Base-by-base conservation (phyloP, 2,329 filamentous ascomycete species). In the Beauveria sp. region DNA sequence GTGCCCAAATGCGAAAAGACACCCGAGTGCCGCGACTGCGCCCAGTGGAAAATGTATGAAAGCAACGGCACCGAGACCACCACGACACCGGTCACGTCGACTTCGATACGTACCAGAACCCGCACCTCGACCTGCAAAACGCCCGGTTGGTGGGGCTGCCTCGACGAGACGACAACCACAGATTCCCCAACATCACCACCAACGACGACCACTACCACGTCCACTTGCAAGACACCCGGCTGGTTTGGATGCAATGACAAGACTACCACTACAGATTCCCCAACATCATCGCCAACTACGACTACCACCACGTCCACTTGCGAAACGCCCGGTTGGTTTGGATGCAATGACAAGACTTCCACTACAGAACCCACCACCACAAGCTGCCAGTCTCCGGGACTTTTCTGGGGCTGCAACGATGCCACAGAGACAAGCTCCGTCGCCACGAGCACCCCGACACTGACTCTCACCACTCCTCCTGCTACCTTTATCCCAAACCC, bases 1-100 rank as follows among this genome's bases (percentile, higher is more conserved):
- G 90, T 96, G 0, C 89, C 95, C 0, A 77, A 84, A 66, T 98
- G 95, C 74, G 83, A 83, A 60, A 80, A 83, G 34, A 93, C 93
- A 7, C 81, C 86, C 24, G 88, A 91, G 58, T 98, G 95, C 72
- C 86, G 89, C 46, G 95, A 99, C 72, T 98, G 93, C 70, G 90
- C 85, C 62, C 87, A 88, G 61, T 98, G 95, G 95, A 96, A 96
- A 70, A 96, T 92, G 80, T 96, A 91, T 70, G 88, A 93, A 74
- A 96, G 92, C 72, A 97, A 97, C 71, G 89, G 89, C 34, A 95
- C 90, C 1, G 88, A 93, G 65, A 83, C 81, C 1, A 91, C 87
- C 0, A 89, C 88, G 0, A 86, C 86, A 9, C 42, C 61, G 1
- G 24, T 16, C 20, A 57, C 60, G 12, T 62, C 60, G 6, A 63